Evolutionary conservation across 2,329 filamentous ascomycete genomes (phyloP).

Genomic region (Cladophialophora bantiana): DNA sequence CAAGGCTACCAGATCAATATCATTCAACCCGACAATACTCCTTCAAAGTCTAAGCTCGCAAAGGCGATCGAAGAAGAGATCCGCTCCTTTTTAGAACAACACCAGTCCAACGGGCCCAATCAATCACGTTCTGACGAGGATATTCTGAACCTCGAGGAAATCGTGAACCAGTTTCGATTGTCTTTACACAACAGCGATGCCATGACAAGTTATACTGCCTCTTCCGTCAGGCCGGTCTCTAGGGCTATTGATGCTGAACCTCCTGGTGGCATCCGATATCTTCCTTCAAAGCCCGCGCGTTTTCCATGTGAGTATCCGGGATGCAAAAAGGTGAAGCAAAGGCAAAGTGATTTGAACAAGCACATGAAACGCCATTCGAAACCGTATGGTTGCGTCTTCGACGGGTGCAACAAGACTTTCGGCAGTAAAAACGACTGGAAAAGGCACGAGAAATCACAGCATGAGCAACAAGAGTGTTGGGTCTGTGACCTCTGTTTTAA

Average conservation of each 20-base stretch:
- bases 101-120: slow-evolving; percentile 18
- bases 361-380: slow-evolving; percentile 81
- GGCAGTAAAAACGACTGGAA: slow-evolving; percentile 98
- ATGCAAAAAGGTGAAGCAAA: slow-evolving; percentile 33
- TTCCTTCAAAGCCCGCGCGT: slow-evolving; percentile 12
- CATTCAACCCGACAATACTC: slow-evolving; percentile 15
- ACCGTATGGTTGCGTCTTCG: slow-evolving; percentile 82
- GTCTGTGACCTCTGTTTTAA: slow-evolving; percentile 59
- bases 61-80: slow-evolving; percentile 31
- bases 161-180: slow-evolving; percentile 24
- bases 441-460: slow-evolving; percentile 82
- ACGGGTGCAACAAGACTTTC: slow-evolving; percentile 73
- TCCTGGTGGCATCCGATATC: slow-evolving; percentile 6
- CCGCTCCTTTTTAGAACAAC: slow-evolving; percentile 23
- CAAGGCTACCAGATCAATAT: slow-evolving; percentile 23
- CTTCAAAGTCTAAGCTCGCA: slow-evolving; percentile 6
- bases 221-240: slow-evolving; percentile 15
- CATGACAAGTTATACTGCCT: slow-evolving; percentile 24
- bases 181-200: slow-evolving; percentile 16
- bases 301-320: slow-evolving; percentile 21
- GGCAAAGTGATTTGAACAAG: slow-evolving; percentile 65
- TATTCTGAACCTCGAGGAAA: slow-evolving; percentile 24
- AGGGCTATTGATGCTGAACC: slow-evolving; percentile 8
- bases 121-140: slow-evolving; percentile 23
- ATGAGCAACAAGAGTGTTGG: slow-evolving; percentile 75